Evolutionary conservation across 768 basidiomycete species (phyloP).

Genomic region (Mycena sanguinolenta): DNA sequence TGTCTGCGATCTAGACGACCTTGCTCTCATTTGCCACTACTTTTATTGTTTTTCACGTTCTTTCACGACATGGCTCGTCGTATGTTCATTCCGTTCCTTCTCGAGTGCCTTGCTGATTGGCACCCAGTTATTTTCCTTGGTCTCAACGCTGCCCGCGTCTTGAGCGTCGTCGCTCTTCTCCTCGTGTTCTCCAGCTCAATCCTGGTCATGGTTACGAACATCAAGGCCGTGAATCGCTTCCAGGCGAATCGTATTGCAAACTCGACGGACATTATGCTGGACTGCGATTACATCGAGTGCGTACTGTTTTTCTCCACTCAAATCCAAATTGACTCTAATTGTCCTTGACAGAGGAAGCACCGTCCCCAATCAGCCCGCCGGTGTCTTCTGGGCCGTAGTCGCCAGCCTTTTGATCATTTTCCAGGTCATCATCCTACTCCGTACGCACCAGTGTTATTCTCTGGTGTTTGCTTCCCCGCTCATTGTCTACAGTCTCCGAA

Average conservation of each 20-base stretch:
- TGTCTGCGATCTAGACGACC: constrained; percentile 20
- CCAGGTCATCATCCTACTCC: constrained; percentile 80
- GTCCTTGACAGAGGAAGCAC: constrained; percentile 69
- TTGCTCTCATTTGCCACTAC: constrained; percentile 20
- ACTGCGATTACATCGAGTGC: constrained; percentile 88
- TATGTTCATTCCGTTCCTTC: neutral
- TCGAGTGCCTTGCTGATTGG: neutral
- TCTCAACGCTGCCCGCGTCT: constrained; percentile 80
- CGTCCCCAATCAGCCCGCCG: constrained; percentile 94
- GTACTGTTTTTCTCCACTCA: constrained; percentile 42
- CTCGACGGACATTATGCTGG: constrained; percentile 47
- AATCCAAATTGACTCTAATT: neutral
- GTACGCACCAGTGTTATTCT: constrained; percentile 51
- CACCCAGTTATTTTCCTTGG: constrained; percentile 69
- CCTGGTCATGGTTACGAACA: constrained; percentile 79
- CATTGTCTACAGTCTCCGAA: constrained; percentile 68
- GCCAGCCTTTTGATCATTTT: constrained; percentile 89
- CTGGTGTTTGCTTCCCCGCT: neutral
- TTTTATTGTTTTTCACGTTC: neutral
- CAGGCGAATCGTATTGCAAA: constrained; percentile 53
- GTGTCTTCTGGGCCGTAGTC: constrained; percentile 92
- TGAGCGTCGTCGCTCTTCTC: constrained; percentile 84
- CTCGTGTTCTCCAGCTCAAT: constrained; percentile 86
- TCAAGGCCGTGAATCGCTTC: constrained; percentile 82
- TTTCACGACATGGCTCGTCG: constrained; percentile 32